phyloP scores from a whole-genome alignment of 371 early-diverging fungal genomes.

The Quaeritorhiza haematococci region DNA sequence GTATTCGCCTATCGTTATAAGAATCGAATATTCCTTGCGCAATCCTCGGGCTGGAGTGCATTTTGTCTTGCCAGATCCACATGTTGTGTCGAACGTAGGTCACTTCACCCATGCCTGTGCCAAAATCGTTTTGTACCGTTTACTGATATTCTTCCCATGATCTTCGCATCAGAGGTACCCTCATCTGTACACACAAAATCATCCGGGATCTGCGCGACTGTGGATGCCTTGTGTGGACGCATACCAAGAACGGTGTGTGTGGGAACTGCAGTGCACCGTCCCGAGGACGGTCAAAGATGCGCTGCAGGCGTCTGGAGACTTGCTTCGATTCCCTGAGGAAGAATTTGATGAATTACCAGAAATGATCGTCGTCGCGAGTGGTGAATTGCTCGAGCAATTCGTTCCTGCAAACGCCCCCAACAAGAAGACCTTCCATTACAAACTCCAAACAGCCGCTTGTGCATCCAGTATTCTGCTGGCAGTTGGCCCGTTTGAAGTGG shows the following conservation, averaged over 20 bases:
- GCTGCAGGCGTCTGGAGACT: constrained; percentile 25
- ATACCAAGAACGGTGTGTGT: constrained; percentile 69
- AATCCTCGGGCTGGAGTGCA: too few species aligned
- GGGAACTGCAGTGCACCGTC: constrained; percentile 70
- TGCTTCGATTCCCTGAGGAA: constrained; percentile 40
- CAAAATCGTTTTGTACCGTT: too few species aligned
- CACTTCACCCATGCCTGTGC: too few species aligned
- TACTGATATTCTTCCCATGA: too few species aligned
- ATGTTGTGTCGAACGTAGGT: too few species aligned
- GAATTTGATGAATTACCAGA: constrained; percentile 38
- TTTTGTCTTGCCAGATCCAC: too few species aligned
- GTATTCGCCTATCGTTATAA: too few species aligned
- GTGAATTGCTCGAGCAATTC: constrained; percentile 67
- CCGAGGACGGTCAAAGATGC: constrained; percentile 13
- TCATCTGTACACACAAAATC: constrained; percentile 75
- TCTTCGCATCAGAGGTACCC: constrained; percentile 46
- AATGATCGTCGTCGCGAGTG: constrained; percentile 68
- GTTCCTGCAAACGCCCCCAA: constrained; percentile 55
- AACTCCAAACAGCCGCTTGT: constrained; percentile 55
- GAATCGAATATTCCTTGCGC: too few species aligned
- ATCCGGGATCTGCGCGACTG: constrained; percentile 65
- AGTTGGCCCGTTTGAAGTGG: constrained; percentile 62
- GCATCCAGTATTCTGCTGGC: constrained; percentile 73
- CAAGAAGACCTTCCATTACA: constrained; percentile 59
- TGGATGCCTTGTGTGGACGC: constrained; percentile 89